These are phyloP conservation scores for Catharanthus roseus DNA, from an alignment of 257 asterid species.

Conservation along the genomic window DNA sequence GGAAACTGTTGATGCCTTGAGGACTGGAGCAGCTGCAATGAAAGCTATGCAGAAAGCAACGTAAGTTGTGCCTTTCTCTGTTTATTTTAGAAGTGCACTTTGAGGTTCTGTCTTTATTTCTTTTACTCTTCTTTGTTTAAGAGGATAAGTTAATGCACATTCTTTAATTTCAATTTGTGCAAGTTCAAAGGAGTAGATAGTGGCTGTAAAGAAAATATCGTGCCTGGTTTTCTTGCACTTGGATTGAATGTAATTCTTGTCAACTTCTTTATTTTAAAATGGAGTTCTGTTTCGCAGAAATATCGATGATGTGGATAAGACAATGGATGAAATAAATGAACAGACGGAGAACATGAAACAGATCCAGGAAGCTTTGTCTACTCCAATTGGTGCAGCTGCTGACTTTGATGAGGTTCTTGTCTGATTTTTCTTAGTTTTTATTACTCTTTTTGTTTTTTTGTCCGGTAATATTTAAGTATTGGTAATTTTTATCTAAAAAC, in stretches of 20 bases:
- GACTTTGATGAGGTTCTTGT: conserved; percentile 58
- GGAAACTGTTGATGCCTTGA: conserved; percentile 48
- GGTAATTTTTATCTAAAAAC: not conserved
- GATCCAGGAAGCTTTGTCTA: conserved; percentile 73
- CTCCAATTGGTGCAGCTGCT: conserved; percentile 68
- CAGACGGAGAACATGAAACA: conserved; percentile 85
- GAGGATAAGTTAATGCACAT: not conserved
- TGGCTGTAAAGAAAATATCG: not conserved
- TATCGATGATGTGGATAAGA: conserved; percentile 85
- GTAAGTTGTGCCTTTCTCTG: conserved; percentile 23
- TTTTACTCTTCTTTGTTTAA: not conserved
- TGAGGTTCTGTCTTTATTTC: not conserved
- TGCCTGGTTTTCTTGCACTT: not conserved
- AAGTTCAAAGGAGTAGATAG: not conserved
- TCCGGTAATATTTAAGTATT: not conserved
- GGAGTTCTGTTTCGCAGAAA: conserved; percentile 34
- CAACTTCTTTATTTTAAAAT: not conserved
- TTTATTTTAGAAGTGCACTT: not conserved
- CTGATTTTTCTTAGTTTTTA: not conserved
- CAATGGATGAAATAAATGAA: conserved; percentile 90
- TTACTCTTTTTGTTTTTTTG: not conserved
- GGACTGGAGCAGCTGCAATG: conserved; percentile 52
- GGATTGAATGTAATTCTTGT: not conserved
- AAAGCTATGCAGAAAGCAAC: conserved; percentile 53
- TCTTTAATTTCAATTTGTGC: not conserved